Evolutionary conservation across 345 rosid species (phyloP), one percentile per base, ranked within the genome.

Genomic region (Lepidium africanum): DNA sequence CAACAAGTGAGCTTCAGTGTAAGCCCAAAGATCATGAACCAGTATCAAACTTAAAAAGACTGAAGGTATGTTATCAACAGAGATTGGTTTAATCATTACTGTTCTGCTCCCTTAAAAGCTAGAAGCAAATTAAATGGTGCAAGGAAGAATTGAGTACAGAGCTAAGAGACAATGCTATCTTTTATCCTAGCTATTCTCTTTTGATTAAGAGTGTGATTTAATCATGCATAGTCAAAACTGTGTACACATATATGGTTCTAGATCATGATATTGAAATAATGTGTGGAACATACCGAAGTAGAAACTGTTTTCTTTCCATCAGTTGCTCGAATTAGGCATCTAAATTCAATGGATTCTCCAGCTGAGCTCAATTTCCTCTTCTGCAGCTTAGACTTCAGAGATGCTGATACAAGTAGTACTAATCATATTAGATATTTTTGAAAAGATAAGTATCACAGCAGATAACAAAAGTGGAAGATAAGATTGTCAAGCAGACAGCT

Each of bases 291-390:
- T 82, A 90, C 97, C 43, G 92, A 87, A 64, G 98, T 85, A 79
- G 97, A 87, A 64, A 87, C 81, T 7, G 84, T 88, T 80, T 84
- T 83, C 65, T 88, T 90, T 38, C 86, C 91, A 79, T 87, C 83
- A 49, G 97, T 88, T 10, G 99, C 99, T 16, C 99, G 96, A 42
- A 94, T 77, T 43, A 94, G 91, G 79, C 99, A 94, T 67, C 88
- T 77, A 46, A 84, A 88, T 59, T 94, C 97, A n/a, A 85, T 63
- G 51, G 90, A 49, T 56, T 89, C 78, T 35, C 85, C 90, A 23
- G 73, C 74, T 49, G 84, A 79, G 40, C 30, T 73, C 83, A 90
- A 71, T 75, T 94, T 90, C 74, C 88, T 88, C 81, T 53, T 88
- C 55, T 88, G 88, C 46, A 76, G 74, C 80, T 87, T 94, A 56